Evolutionary conservation across 2,329 filamentous ascomycete genomes (phyloP), one percentile per base, ranked within the genome.

Genomic region (Daldinia sp.): DNA sequence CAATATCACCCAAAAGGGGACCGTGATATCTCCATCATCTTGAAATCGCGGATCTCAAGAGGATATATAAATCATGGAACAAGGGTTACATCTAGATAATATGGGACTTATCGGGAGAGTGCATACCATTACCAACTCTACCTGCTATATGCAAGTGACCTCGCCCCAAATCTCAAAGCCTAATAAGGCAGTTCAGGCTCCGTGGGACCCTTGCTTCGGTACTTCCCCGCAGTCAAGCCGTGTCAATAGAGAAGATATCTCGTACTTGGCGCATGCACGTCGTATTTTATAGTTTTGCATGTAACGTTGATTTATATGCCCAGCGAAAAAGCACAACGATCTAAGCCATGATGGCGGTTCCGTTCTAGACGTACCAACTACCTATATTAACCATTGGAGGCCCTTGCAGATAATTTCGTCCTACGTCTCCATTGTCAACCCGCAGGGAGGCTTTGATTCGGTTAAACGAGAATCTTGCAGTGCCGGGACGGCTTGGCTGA

Each of bases 161-260:
- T 58, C 50, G 42, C 50, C 48, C 61, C 65, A 28, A 28, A 15
- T 42, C 33, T 23, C 42, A 62, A 51, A 18, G 41, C 62, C 63
- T 63, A 69, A 64, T 61, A 51, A 60, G 68, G 68, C 63, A 67
- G 57, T 42, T 69, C 55, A 55, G 37, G 51, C 44, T 71, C 62
- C 63, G 69, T 35, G 35, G 55, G 20, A 55, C 50, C 33, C 57
- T 64, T 42, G 53, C 44, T 68, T 65, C 28, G 58, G 58, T 46
- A 60, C 35, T 68, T 61, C 69, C 69, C 66, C 69, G 69, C 69
- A 71, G 42, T 44, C 18, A 39, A 30, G 26, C 20, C 20, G 30
- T 37, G 18, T 37, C 33, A 37, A 23, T 12, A 35, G 28, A 28
- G 23, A 35, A 15, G 12, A 56, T 50, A 30, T 30, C 26, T 50